Base-by-base conservation (phyloP, 306 rosid genomes). In the Albizia julibrissin region DNA sequence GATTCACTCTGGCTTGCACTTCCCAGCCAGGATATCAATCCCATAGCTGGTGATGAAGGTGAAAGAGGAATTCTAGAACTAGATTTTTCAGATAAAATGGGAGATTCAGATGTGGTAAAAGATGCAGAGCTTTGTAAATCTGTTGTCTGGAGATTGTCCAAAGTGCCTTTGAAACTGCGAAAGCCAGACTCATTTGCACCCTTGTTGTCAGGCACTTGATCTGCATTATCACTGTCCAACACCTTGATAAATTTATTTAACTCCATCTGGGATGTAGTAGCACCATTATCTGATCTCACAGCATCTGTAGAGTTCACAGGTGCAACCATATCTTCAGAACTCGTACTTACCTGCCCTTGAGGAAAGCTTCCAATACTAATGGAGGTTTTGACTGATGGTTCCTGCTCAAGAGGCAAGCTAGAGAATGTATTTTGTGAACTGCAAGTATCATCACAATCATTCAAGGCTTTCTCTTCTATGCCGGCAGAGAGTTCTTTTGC, bases 361-460 rank as follows among this genome's bases (percentile, higher is more conserved):
- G 95, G 97, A 90, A 96, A 92, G 92, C 98, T 96, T 82, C 97
- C 97, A 73, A 89, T 89, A 86, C 92, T 94, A 47, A 96, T 90
- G 83, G 99, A 91, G 79, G 95, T 92, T 91, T 93, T 92, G 76
- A 65, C 86, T 75, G 99, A 92, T 84, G 87, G 95, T 61, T 91
- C 98, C 77, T 87, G 97, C 72, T 94, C 95, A 78, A 76, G 92
- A 71, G 99, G 97, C 88, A 96, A 77, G 86, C 97, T 94, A 61
- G 97, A 87, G 82, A 92, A 93, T 59, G 98, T 92, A 84, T 93
- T 92, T 16, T 94, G 98, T 59, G 97, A 96, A 85, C 98, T 96
- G 85, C 89, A 85, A 34, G 89, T 86, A 85, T 96, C 99, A 79
- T 96, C 99, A 84, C 83, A 82, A 80, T 96, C 95, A 65, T 89